Base-by-base conservation (phyloP, 176 grass and related monocot genomes). In the Oryza glaberrima region DNA sequence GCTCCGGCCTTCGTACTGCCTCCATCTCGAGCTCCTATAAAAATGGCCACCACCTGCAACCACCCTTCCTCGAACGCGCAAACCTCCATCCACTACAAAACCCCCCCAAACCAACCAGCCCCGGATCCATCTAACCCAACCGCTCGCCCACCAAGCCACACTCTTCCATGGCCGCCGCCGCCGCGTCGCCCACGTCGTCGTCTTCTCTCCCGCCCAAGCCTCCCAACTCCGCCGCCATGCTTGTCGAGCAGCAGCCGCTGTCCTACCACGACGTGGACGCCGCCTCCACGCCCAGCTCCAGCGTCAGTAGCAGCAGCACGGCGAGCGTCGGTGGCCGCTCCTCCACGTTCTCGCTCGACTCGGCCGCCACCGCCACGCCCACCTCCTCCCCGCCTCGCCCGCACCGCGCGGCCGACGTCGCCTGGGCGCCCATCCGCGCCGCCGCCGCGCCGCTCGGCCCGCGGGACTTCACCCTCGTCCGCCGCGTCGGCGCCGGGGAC, bases 381-480 rank as follows among this genome's bases (percentile, higher is more conserved):
- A 71, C 83, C 14, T 77, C 85, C 14, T 72, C 92, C 69, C 71
- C 82, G 3, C 68, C 88, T 3, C 94, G 94, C 0, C 93, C 93
- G 25, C 93, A 95, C 89, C 93, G 89, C 26, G 87, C 91, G 3
- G 90, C 89, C n/a, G 96, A 99, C 46, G 86, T 88, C 17, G 86
- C 87, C 17, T 87, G 92, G 90, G 81, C 69, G n/a, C 85, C 94
- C 61, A 92, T 93, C 77, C 87, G 82, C 20, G 91, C 48, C 54
- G 65, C 83, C 19, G 52, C 35, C 20, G 67, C 65, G 2, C 81
- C 65, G 14, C 83, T 96, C 3, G 93, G 96, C 41, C 93, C 91
- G 34, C 86, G 90, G 73, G 93, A 99, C 70, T 99, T 99, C 91
- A 99, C 92, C 34, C 89, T 99, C 58, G 58, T 99, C 66, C 83